These are phyloP conservation scores for Aspergillus sclerotiicarbonarius DNA, from an alignment of 495 filamentous ascomycete genomes.

Conservation along the genomic window DNA sequence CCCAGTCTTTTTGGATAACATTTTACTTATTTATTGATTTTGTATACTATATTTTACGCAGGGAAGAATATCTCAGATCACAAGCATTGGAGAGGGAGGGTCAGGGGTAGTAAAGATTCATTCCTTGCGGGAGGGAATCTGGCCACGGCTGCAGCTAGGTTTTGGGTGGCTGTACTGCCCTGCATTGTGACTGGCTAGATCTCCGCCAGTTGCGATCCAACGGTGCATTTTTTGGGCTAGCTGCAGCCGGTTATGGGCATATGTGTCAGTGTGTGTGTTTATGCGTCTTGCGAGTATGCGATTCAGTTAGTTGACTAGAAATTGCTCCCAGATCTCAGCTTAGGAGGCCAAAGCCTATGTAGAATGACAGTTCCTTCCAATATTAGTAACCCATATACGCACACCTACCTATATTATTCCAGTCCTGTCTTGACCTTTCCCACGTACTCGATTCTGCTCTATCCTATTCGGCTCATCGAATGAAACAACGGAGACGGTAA, in stretches of 20 bases:
- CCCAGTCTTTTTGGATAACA: neutral
- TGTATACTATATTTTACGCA: neutral
- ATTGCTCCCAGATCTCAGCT: slow-evolving; percentile 26
- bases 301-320: slow-evolving; percentile 21
- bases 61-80: neutral
- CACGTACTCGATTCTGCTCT: neutral
- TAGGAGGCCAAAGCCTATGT: slow-evolving; percentile 8
- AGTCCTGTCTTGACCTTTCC: neutral
- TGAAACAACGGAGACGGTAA: neutral
- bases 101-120: neutral
- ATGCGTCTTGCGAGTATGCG: slow-evolving; percentile 20
- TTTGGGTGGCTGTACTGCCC: slow-evolving; percentile 15
- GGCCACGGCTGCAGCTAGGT: slow-evolving; percentile 20
- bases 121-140: slow-evolving; percentile 15
- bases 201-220: slow-evolving; percentile 22
- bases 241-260: slow-evolving; percentile 14
- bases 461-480: neutral
- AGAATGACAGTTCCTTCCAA: neutral
- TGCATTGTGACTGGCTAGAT: slow-evolving; percentile 19
- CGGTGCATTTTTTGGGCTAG: slow-evolving; percentile 16
- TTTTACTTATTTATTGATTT: neutral
- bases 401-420: too few species aligned
- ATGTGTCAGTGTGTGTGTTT: neutral
- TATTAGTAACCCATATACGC: neutral
- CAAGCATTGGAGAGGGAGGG: neutral